Evolutionary conservation across 176 grass and related monocot species (phyloP).

Genomic region (Aegilops longissima): DNA sequence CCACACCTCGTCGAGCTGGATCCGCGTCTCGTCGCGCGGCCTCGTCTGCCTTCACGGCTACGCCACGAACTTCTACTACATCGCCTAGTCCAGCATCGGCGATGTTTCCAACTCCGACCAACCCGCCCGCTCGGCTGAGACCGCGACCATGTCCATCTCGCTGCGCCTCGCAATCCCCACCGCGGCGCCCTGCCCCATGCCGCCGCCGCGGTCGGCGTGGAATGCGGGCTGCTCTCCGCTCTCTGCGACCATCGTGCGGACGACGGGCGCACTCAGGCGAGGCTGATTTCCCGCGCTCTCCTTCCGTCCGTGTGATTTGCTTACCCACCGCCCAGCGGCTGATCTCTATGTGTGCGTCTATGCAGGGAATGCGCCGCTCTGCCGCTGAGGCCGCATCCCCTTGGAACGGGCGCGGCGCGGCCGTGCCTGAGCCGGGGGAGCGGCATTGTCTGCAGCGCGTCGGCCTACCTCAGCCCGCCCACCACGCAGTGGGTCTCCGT

Average conservation of each 20-base stretch:
- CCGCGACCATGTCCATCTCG: conserved; percentile 39
- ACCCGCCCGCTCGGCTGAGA: no score
- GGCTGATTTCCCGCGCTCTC: not conserved
- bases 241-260: no score
- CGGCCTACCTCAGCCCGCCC: conserved; percentile 38
- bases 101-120: not conserved
- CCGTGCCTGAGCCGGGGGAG: not conserved
- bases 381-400: conserved; percentile 20
- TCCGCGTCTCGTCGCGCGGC: no score
- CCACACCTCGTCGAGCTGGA: no score
- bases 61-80: no score
- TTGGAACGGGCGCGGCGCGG: not conserved
- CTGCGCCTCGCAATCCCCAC: conserved; percentile 36
- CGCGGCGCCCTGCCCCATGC: not conserved
- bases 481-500: conserved; percentile 80
- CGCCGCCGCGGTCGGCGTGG: not conserved
- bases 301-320: not conserved
- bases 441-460: conserved; percentile 46
- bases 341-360: not conserved
- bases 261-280: conserved; percentile 32
- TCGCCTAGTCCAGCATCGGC: not conserved
- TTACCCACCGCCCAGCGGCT: not conserved
- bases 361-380: conserved; percentile 42
- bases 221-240: not conserved
- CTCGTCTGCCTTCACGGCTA: no score